Conservation (phyloP, 2,329 filamentous ascomycete genomes). For the Fusarium napiforme region DNA sequence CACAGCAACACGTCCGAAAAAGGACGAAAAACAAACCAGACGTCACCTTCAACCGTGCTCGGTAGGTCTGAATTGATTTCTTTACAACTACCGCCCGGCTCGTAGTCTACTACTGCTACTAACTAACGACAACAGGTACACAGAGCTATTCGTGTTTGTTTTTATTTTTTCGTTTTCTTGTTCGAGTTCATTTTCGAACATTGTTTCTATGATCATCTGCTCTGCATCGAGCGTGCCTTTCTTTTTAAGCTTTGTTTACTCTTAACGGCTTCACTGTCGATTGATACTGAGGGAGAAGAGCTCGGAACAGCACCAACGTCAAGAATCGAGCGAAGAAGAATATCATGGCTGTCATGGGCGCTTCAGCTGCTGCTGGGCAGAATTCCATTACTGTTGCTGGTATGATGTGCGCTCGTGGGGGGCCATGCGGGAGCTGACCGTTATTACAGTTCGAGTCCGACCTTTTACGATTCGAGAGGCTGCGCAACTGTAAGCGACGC, state of each 20-base stretch:
- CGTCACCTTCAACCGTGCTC: constrained; percentile 40
- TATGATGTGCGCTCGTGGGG: constrained; percentile 46
- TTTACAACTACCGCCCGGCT: constrained; percentile 4
- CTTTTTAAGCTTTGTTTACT: constrained; percentile 39
- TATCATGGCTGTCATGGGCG: constrained; percentile 40
- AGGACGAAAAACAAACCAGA: constrained; percentile 39
- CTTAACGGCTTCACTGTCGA: not conserved
- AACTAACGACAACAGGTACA: constrained; percentile 29
- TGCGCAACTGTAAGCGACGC: constrained; percentile 76
- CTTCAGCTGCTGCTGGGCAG: constrained; percentile 45
- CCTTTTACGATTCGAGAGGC: constrained; percentile 90
- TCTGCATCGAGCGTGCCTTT: constrained; percentile 27
- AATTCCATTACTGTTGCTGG: constrained; percentile 70
- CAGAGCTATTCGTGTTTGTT: constrained; percentile 45
- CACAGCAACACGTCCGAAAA: constrained; percentile 37
- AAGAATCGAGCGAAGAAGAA: not conserved
- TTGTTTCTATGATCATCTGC: constrained; percentile 36
- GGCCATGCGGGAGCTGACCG: constrained; percentile 43
- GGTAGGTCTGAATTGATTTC: constrained; percentile 24
- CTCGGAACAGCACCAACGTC: not conserved
- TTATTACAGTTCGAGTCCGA: constrained; percentile 69
- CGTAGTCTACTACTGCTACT: constrained; percentile 4
- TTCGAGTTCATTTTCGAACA: constrained; percentile 32
- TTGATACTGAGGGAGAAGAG: not conserved
- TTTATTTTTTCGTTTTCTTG: not conserved